A percentile compares a stretch with the other conserved stretches of the same genome.
Conservation (phyloP, 305 asterid genomes). For the Fraxinus latifolia region DNA sequence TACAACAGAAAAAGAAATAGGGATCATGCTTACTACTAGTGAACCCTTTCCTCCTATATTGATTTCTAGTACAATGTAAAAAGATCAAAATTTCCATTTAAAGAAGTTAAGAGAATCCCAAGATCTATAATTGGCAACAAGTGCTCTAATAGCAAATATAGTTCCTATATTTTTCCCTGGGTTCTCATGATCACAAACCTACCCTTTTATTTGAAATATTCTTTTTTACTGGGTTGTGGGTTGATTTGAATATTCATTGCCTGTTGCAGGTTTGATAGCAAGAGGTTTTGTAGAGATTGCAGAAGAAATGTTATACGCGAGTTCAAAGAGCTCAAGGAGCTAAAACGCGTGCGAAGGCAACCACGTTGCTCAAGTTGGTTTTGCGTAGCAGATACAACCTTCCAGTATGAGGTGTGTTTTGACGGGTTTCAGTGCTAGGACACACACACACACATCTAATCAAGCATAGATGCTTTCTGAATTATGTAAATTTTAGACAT, state of each 20-base stretch:
- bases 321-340: slow-evolving; percentile 94
- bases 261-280: slow-evolving; percentile 85
- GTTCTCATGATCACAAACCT: background rate
- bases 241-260: background rate
- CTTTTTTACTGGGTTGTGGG: background rate
- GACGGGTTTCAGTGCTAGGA: slow-evolving; percentile 15
- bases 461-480: background rate
- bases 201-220: background rate
- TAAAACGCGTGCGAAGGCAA: slow-evolving; percentile 80
- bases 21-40: background rate
- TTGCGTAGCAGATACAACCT: slow-evolving; percentile 92
- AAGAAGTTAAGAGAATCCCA: background rate
- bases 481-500: slow-evolving; percentile 14
- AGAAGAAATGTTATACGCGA: slow-evolving; percentile 96
- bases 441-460: background rate
- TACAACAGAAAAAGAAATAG: background rate
- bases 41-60: background rate
- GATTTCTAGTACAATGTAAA: background rate
- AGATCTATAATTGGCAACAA: background rate
- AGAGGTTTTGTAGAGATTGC: slow-evolving; percentile 99
- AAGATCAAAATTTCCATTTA: background rate
- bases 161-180: background rate
- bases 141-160: background rate
- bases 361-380: slow-evolving; percentile 92
- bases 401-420: slow-evolving; percentile 78